phyloP scores from a whole-genome alignment of 2,329 filamentous ascomycete species.

The Talaromyces sp. region DNA sequence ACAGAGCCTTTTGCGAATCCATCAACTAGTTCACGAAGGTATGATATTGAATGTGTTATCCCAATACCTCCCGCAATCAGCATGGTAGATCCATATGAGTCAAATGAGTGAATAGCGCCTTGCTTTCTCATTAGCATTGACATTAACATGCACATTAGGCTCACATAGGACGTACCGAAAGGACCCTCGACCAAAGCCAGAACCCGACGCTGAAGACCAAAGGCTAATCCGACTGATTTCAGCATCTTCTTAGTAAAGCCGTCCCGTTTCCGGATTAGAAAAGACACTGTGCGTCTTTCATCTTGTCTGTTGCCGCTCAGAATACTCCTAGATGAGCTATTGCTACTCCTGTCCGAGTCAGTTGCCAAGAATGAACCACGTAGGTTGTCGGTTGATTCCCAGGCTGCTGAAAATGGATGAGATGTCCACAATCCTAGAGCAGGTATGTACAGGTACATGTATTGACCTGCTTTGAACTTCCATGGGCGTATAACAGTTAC shows the following conservation, averaged over 20 bases:
- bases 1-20: slow-evolving; percentile 66
- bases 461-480: slow-evolving; percentile 63
- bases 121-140: slow-evolving; percentile 1
- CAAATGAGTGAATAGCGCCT: slow-evolving; percentile 67
- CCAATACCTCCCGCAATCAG: slow-evolving; percentile 88
- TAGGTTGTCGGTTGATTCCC: slow-evolving; percentile 36
- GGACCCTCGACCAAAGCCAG: slow-evolving; percentile 77
- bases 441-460: slow-evolving; percentile 67
- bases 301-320: slow-evolving; percentile 31
- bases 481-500: slow-evolving; percentile 63
- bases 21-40: slow-evolving; percentile 69
- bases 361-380: background rate
- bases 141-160: background rate
- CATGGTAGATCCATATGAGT: slow-evolving; percentile 85
- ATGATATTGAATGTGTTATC: slow-evolving; percentile 87
- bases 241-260: slow-evolving; percentile 77
- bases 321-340: slow-evolving; percentile 35
- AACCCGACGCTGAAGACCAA: slow-evolving; percentile 56
- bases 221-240: slow-evolving; percentile 58
- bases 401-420: slow-evolving; percentile 72
- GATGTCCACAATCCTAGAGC: slow-evolving; percentile 64
- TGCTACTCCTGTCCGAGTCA: background rate
- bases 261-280: slow-evolving; percentile 76
- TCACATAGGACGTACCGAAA: slow-evolving; percentile 55
- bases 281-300: slow-evolving; percentile 62